phyloP scores from a whole-genome alignment of 805 yeast genomes.

The Starmera quercuum region DNA sequence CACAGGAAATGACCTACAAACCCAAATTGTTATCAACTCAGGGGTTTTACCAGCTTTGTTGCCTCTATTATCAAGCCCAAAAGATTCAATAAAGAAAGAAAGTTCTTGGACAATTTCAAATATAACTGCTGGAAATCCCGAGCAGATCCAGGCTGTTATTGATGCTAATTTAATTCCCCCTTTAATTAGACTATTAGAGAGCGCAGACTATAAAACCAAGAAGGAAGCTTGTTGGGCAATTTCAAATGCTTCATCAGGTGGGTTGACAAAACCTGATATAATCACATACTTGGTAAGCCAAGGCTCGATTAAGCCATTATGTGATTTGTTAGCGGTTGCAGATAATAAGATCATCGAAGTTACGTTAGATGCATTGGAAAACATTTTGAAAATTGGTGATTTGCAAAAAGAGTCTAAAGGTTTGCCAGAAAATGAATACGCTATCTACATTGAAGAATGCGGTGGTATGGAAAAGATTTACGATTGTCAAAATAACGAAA shows the following conservation, averaged over 20 bases:
- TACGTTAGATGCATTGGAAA: conserved; percentile 90
- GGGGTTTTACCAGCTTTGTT: conserved; percentile 86
- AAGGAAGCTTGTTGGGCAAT: conserved; percentile 99
- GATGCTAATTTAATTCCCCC: conserved; percentile 93
- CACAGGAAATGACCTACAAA: conserved; percentile 93
- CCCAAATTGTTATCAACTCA: conserved; percentile 88
- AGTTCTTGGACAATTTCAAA: conserved; percentile 99
- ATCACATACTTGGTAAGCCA: conserved; percentile 87
- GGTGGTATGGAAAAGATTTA: conserved; percentile 97
- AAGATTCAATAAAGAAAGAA: conserved; percentile 92
- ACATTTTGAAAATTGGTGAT: conserved; percentile 91
- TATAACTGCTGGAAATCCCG: conserved; percentile 94
- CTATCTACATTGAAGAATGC: conserved; percentile 91
- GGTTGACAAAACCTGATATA: conserved; percentile 84
- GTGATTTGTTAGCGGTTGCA: conserved; percentile 82
- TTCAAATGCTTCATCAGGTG: conserved; percentile 96
- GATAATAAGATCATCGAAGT: conserved; percentile 92
- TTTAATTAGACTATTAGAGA: conserved; percentile 66
- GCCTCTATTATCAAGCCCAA: conserved; percentile 71
- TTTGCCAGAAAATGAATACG: conserved; percentile 70
- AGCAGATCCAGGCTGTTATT: conserved; percentile 94
- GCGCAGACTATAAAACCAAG: conserved; percentile 91
- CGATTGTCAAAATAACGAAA: conserved; percentile 85
- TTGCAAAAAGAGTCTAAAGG: conserved; percentile 76
- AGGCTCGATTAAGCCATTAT: conserved; percentile 95